A percentile compares a stretch with the other conserved stretches of the same genome.
Evolutionary conservation across 75 land plant genomes (phyloP).

Genomic region (Ceratopteris richardii): DNA sequence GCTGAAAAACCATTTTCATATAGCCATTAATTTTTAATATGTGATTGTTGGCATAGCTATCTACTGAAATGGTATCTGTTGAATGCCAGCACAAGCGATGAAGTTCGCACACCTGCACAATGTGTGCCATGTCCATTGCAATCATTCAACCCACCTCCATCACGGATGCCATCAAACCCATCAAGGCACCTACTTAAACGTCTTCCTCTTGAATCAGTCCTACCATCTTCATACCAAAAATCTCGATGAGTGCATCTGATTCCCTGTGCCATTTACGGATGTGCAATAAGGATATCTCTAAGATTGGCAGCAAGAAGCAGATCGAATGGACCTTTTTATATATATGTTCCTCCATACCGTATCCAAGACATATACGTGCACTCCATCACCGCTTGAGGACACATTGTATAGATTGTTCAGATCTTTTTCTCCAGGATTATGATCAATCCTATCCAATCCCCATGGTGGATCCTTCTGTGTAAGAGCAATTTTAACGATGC

Average conservation of each 20-base stretch:
- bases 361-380: conserved; percentile 23
- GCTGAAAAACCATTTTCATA: too few species aligned
- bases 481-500: conserved; percentile 2
- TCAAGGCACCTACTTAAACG: conserved; percentile 13
- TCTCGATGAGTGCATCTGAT: conserved; percentile 27
- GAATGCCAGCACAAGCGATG: too few species aligned
- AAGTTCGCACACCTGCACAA: conserved; percentile 23
- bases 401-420: conserved; percentile 11
- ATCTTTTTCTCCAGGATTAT: not conserved
- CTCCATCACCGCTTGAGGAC: conserved; percentile 12
- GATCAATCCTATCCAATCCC: conserved; percentile 28
- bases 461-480: conserved; percentile 8
- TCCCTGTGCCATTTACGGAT: too few species aligned
- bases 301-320: not conserved
- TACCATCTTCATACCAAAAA: conserved; percentile 20
- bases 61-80: too few species aligned
- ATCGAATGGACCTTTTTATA: too few species aligned
- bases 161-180: conserved; percentile 24
- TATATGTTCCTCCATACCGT: conserved; percentile 6
- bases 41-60: too few species aligned
- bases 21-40: too few species aligned
- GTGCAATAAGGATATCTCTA: not conserved
- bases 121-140: conserved; percentile 37
- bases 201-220: conserved; percentile 1
- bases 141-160: conserved; percentile 17